Evolutionary conservation across 2,329 filamentous ascomycete species (phyloP).

Genomic region (Exophiala dermatitidis): DNA sequence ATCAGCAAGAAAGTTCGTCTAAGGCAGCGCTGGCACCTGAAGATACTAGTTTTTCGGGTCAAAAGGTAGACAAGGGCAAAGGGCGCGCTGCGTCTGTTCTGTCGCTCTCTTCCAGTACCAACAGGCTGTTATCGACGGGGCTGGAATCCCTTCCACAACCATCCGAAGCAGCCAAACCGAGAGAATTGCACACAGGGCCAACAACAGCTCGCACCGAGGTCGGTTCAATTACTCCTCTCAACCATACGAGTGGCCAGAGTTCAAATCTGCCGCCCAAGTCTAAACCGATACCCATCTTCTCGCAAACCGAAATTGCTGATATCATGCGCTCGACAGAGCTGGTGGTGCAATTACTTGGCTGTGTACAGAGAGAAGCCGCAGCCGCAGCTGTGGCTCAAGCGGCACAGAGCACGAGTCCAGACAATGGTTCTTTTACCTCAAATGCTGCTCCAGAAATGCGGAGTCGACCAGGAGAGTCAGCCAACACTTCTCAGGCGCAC

Average conservation of each 20-base stretch:
- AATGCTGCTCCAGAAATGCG: not conserved
- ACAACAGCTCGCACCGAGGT: constrained; percentile 4
- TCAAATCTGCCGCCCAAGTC: not conserved
- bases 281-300: not conserved
- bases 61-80: constrained; percentile 13
- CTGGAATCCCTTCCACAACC: not conserved
- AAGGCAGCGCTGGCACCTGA: too few species aligned
- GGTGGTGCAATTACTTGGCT: constrained; percentile 8
- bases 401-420: not conserved
- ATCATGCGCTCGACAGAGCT: constrained; percentile 10
- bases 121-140: not conserved
- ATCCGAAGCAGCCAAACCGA: not conserved
- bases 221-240: not conserved
- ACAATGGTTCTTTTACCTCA: not conserved
- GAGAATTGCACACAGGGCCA: not conserved
- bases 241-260: not conserved
- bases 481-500: not conserved
- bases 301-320: constrained; percentile 1
- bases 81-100: not conserved
- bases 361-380: constrained; percentile 9
- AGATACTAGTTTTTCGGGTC: too few species aligned
- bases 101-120: not conserved
- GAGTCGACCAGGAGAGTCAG: not conserved
- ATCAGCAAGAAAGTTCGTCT: not conserved
- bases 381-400: not conserved